A percentile compares a stretch with the other conserved stretches of the same genome.
These are phyloP conservation scores for Podospora pseudocomata DNA, from an alignment of 495 filamentous ascomycete genomes.

Conservation along the genomic window DNA sequence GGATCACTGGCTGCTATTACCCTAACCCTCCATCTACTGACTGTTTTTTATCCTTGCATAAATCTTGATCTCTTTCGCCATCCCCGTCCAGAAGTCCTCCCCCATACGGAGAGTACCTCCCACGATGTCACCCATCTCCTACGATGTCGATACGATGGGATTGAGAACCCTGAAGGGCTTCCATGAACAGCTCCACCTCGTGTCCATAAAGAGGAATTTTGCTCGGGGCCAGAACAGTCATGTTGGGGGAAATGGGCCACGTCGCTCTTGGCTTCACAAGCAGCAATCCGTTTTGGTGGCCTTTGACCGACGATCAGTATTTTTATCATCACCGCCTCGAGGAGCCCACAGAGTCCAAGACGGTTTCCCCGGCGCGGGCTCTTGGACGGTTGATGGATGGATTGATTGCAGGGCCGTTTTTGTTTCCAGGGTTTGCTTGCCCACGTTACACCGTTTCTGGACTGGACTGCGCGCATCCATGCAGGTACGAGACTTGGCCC, in stretches of 20 bases:
- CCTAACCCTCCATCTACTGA: conserved; percentile 14
- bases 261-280: background rate
- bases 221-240: background rate
- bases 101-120: no score
- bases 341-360: background rate
- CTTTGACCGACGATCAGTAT: background rate
- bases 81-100: no score
- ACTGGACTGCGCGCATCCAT: conserved; percentile 2
- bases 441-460: conserved; percentile 10
- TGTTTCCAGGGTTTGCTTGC: background rate
- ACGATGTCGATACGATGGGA: background rate
- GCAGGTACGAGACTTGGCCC: conserved; percentile 9
- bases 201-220: background rate
- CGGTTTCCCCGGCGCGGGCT: background rate
- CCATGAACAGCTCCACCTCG: background rate
- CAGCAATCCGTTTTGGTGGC: background rate
- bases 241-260: background rate
- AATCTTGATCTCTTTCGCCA: background rate
- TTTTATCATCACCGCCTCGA: background rate
- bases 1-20: background rate
- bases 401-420: conserved; percentile 7
- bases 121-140: background rate
- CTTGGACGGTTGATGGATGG: background rate
- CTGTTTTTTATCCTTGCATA: background rate
- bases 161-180: background rate